Conservation (phyloP, 2,329 filamentous ascomycete genomes). For the Trichoderma koningii region DNA sequence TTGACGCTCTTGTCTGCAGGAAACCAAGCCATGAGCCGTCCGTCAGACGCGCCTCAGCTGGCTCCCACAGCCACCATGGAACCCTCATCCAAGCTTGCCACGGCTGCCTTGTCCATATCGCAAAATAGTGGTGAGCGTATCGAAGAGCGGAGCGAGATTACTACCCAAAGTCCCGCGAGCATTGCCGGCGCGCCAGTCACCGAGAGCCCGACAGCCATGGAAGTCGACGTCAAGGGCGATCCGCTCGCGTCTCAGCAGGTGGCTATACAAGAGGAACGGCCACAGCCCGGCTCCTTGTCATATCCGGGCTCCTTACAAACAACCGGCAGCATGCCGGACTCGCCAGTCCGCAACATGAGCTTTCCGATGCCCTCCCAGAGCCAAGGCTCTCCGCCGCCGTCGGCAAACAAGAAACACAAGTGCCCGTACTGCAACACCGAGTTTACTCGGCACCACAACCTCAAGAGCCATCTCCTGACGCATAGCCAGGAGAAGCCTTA, state of each 20-base stretch:
- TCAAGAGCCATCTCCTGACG: conserved; percentile 95
- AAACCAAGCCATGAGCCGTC: conserved; percentile 56
- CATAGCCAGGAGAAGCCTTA: conserved; percentile 99
- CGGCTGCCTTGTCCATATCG: conserved; percentile 38
- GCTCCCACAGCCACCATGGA: conserved; percentile 50
- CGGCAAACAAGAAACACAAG: conserved; percentile 80
- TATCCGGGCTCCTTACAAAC: conserved; percentile 56
- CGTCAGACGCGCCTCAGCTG: conserved; percentile 53
- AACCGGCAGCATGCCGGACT: conserved; percentile 46
- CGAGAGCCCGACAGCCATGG: conserved; percentile 57
- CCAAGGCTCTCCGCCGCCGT: conserved; percentile 60
- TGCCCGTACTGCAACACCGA: conserved; percentile 96
- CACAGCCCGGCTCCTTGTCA: conserved; percentile 53
- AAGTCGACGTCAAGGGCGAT: conserved; percentile 50
- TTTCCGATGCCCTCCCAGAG: conserved; percentile 54
- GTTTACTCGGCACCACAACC: conserved; percentile 94
- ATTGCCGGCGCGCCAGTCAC: conserved; percentile 49
- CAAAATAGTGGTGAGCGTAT: conserved; percentile 40
- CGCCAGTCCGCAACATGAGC: conserved; percentile 56
- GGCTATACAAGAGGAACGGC: conserved; percentile 54
- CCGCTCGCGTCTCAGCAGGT: conserved; percentile 43
- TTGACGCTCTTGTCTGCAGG: conserved; percentile 57
- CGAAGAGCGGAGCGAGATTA: conserved; percentile 46
- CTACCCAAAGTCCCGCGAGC: conserved; percentile 49
- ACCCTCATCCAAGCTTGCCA: conserved; percentile 42